Conservation (phyloP, 148 eudicot genomes). For the Camellia granthamiana region DNA sequence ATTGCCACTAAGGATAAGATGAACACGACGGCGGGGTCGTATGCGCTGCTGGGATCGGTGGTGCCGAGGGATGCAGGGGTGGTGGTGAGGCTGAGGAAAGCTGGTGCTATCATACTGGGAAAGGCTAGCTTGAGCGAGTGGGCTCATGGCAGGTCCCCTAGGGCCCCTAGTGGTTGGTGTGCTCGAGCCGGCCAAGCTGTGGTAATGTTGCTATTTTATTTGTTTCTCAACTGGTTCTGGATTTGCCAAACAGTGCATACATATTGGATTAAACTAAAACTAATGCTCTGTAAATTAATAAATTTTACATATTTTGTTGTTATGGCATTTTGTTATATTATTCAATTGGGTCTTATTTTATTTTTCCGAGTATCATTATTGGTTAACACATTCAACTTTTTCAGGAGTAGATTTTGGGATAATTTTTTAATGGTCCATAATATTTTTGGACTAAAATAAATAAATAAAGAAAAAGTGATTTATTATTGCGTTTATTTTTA, state of each 20-base stretch:
- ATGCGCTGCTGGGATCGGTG: slow-evolving; percentile 29
- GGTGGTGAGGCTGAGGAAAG: slow-evolving; percentile 27
- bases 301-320: too few relatives aligned
- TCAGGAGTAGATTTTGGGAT: too few relatives aligned
- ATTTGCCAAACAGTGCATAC: too few relatives aligned
- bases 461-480: too few relatives aligned
- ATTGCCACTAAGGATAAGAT: slow-evolving; percentile 43
- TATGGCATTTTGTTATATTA: too few relatives aligned
- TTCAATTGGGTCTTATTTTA: too few relatives aligned
- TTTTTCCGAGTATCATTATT: too few relatives aligned
- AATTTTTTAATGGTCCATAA: too few relatives aligned
- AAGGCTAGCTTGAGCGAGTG: slow-evolving; percentile 45
- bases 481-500: too few relatives aligned
- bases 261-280: neutral
- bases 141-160: slow-evolving; percentile 16
- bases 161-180: slow-evolving; percentile 29
- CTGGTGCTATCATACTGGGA: slow-evolving; percentile 35
- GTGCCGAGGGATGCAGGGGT: slow-evolving; percentile 32
- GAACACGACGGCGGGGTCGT: slow-evolving; percentile 42
- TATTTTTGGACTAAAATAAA: too few relatives aligned
- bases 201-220: slow-evolving; percentile 17
- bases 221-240: neutral
- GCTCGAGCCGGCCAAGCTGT: slow-evolving; percentile 34
- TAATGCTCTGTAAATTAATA: too few relatives aligned
- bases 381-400: too few relatives aligned